Base-by-base conservation (phyloP, 768 basidiomycete genomes). In the Grammothele lineata region DNA sequence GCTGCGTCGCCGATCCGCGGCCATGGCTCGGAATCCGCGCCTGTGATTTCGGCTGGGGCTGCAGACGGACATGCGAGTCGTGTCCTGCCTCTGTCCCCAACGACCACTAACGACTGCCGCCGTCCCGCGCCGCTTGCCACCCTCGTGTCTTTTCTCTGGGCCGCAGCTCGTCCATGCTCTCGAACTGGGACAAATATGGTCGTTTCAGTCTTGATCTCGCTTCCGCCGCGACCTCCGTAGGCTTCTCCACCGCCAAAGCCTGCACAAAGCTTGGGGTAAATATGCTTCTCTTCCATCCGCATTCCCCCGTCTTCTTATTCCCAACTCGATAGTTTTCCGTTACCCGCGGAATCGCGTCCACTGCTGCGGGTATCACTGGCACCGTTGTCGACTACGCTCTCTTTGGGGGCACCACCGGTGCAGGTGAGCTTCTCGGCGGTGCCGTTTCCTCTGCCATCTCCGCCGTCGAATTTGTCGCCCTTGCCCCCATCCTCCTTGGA, bases 211-310 rank as follows among this genome's bases (percentile, higher is more conserved):
- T 89, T 47, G 84, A 87, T 57, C 64, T 81, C 34, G 87, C 85
- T 9, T 81, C 83, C 7, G 64, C 78, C 37, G 74, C 80, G 17
- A 73, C 81, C 27, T 71, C 78, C n/a, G 47, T 85, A 37, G 78
- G 83, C 18, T 91, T 91, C 56, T 75, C 72, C 21, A 79, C 78
- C 9, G 85, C 75, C 7, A 88, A 85, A 63, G 66, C 67, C 14
- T 74, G 80, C 26, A 90, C 89, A 10, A 76, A 76, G 50, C 67
- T 90, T 44, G 84, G 85, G 48, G 87, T 89, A n/a, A n/a, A n/a
- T n/a, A 62, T 49, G 78, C 72, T 30, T 14, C 15, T 30, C 11
- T 26, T 40, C 30, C 38, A 38, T 38, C 46, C 34, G 46, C 35
- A 33, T 26, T 43, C 22, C 15, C 15, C 37, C 12, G 38, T 22